Evolutionary conservation across 2,329 filamentous ascomycete genomes (phyloP).

Genomic region (Huntiella savannae): DNA sequence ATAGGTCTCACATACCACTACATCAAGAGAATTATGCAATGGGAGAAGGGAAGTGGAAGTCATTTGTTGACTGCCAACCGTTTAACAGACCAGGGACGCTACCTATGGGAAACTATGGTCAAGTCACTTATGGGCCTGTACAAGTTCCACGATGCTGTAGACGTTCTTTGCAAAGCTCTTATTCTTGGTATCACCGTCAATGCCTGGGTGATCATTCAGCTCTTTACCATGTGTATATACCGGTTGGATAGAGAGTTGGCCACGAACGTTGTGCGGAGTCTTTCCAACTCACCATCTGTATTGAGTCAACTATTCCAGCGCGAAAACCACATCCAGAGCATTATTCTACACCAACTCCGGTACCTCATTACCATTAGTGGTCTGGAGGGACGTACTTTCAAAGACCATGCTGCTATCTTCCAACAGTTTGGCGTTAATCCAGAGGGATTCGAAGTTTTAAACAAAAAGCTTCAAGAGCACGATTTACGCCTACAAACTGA

Average conservation of each 20-base stretch:
- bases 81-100: slow-evolving; percentile 4
- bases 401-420: slow-evolving; percentile 2
- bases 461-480: background rate
- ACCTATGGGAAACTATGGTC: slow-evolving; percentile 27
- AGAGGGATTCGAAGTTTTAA: slow-evolving; percentile 4
- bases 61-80: background rate
- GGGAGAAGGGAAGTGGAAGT: too few relatives aligned
- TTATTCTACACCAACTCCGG: slow-evolving; percentile 11
- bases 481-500: slow-evolving; percentile 7
- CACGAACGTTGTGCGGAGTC: slow-evolving; percentile 7
- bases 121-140: slow-evolving; percentile 29
- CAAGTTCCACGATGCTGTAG: slow-evolving; percentile 25
- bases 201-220: slow-evolving; percentile 17
- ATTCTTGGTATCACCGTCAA: slow-evolving; percentile 19
- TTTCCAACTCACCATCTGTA: slow-evolving; percentile 3
- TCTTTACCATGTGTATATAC: slow-evolving; percentile 25
- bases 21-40: background rate
- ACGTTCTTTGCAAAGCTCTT: slow-evolving; percentile 23
- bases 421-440: background rate
- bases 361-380: slow-evolving; percentile 11
- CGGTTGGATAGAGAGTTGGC: slow-evolving; percentile 18
- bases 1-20: slow-evolving; percentile 8
- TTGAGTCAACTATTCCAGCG: slow-evolving; percentile 6
- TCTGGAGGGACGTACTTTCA: background rate
- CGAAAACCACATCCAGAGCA: slow-evolving; percentile 4